Evolutionary conservation across 352 stramenopile genomes (phyloP), one percentile per base, ranked within the genome.

Genomic region (Phytophthora ramorum): DNA sequence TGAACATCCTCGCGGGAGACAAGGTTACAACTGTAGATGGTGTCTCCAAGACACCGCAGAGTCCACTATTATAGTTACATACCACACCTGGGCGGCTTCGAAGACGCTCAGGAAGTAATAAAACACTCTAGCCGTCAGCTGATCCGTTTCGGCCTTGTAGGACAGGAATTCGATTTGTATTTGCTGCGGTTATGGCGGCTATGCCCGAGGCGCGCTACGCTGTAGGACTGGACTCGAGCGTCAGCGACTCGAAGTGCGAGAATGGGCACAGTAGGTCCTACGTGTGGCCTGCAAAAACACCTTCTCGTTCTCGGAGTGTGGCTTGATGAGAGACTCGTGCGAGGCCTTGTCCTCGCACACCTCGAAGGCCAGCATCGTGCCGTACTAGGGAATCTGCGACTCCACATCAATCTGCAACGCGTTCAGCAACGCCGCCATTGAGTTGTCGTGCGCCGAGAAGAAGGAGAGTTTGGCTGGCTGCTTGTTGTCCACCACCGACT

Each of bases 371-470:
- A n/a, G n/a, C n/a, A n/a, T n/a, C n/a, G n/a, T n/a, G n/a, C n/a
- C 87, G 50, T 94, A 94, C 51, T 85, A 71, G 0, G 87, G 87
- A 34, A 91, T 46, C 4, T 79, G 66, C 7, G 57, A 65, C 6
- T 77, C 79, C 38, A 91, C 79, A 7, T 93, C 67, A 17, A 95
- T 73, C 60, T 90, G 76, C 24, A 95, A 58, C 41, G 85, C 83
- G 22, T 77, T 78, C 63, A 92, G 52, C 57, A 93, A 75, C 24
- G 83, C 85, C 12, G 93, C 82, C 70, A 95, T 90, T 40, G 87
- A 92, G 66, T 93, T 93, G 71, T 95, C 85, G 53, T 95, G 87
- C 1, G 85, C 85, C 19, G 87, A 95, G 70, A 92, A 93, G 69
- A 95, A 90, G 26, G 85, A 77, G 19, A 95, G 58, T 46, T 87